A percentile compares a stretch with the other conserved stretches of the same genome.
Evolutionary conservation across 257 asterid species (phyloP).

Genomic region (Scutellaria barbata): DNA sequence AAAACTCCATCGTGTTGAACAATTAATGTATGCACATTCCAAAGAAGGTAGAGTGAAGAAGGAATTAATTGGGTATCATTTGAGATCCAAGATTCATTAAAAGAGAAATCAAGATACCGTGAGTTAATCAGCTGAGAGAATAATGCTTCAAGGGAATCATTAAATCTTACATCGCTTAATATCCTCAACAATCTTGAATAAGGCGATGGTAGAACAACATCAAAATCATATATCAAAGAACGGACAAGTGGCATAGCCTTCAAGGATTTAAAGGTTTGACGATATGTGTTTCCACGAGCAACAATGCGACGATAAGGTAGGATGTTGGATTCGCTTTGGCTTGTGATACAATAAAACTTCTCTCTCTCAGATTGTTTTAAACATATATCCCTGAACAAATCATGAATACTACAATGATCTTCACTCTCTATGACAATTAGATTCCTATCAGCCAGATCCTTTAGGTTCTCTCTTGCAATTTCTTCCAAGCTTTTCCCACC

Average conservation of each 20-base stretch:
- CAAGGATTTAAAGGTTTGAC: background rate
- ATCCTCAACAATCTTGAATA: background rate
- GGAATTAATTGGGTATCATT: background rate
- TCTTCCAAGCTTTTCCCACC: too few species aligned
- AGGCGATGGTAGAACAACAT: background rate
- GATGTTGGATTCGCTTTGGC: too few species aligned
- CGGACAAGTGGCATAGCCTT: background rate
- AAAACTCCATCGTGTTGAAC: fast-evolving
- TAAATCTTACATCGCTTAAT: background rate
- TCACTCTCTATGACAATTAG: too few species aligned
- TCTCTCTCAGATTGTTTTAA: too few species aligned
- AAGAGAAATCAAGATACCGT: background rate
- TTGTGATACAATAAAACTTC: too few species aligned
- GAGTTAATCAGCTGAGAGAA: conserved; percentile 15
- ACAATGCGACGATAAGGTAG: background rate
- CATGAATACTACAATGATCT: too few species aligned
- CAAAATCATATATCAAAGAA: background rate
- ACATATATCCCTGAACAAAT: too few species aligned
- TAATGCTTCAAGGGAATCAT: background rate
- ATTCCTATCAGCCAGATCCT: too few species aligned
- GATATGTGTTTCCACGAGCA: background rate
- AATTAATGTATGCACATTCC: conserved; percentile 20
- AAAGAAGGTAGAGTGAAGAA: conserved; percentile 10
- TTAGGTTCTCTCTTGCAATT: too few species aligned
- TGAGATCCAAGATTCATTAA: too few species aligned